phyloP scores from a whole-genome alignment of 495 filamentous ascomycete species.

The Aspergillus coremiiformis region DNA sequence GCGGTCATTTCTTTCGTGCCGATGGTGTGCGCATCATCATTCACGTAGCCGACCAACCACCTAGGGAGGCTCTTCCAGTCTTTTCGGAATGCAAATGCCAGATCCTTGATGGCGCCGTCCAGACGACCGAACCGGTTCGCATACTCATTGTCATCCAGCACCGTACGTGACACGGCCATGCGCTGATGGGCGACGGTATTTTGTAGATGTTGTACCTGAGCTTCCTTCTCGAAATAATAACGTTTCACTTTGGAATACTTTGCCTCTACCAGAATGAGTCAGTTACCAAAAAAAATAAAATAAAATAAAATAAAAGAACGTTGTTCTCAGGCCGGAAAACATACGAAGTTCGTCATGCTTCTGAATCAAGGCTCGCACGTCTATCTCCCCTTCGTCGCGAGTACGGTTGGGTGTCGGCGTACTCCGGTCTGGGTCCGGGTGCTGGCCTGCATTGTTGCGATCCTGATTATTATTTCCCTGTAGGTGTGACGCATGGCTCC shows the following conservation, averaged over 20 bases:
- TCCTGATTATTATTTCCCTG: slow-evolving; percentile 20
- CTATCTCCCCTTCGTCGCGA: slow-evolving; percentile 48
- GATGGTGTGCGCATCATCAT: slow-evolving; percentile 68
- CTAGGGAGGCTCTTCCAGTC: slow-evolving; percentile 74
- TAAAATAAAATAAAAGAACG: neutral
- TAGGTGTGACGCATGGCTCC: slow-evolving; percentile 13
- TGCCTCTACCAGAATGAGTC: slow-evolving; percentile 48
- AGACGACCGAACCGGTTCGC: slow-evolving; percentile 81
- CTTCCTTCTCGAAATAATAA: slow-evolving; percentile 92
- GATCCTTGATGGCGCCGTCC: slow-evolving; percentile 89
- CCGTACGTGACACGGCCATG: slow-evolving; percentile 87
- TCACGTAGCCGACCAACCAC: slow-evolving; percentile 74
- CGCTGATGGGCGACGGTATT: slow-evolving; percentile 94
- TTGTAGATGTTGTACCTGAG: slow-evolving; percentile 89
- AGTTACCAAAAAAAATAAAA: slow-evolving; percentile 12
- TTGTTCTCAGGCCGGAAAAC: slow-evolving; percentile 16
- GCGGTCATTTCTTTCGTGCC: slow-evolving; percentile 97
- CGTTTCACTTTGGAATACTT: slow-evolving; percentile 98
- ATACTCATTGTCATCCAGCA: slow-evolving; percentile 95
- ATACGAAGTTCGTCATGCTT: slow-evolving; percentile 61
- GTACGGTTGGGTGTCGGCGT: slow-evolving; percentile 48
- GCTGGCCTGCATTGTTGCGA: slow-evolving; percentile 12
- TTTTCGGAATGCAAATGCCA: slow-evolving; percentile 91
- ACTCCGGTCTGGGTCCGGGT: slow-evolving; percentile 46
- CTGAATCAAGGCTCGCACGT: slow-evolving; percentile 36